Base-by-base conservation (phyloP, 208 protist genomes). In the Acanthamoeba royreba region DNA sequence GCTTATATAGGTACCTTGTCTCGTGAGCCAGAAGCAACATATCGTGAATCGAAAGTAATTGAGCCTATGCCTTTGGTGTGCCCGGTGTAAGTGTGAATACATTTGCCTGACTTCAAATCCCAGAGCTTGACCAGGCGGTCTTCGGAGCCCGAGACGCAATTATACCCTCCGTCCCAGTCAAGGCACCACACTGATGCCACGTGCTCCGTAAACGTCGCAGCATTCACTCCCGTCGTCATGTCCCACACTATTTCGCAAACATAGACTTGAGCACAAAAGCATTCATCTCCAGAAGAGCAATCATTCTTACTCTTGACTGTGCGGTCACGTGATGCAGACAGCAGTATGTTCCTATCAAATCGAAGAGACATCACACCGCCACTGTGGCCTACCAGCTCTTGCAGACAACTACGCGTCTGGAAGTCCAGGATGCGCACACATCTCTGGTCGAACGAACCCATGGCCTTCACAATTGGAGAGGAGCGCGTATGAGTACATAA, bases 361-460 rank as follows among this genome's bases (percentile, higher is more conserved):
- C 52, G 45, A 43, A 85, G 74, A 35, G 74, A 85, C 74, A 85
- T 85, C 25, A 85, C 74, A 43, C 74, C 74, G 13, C 74, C 74
- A 13, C 42, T 85, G 45, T 85, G 74, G 22, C 74, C 74, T n/a
- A 55, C 43, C 25, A 85, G 45, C 42, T 85, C 74, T n/a, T 46
- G 38, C 74, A 85, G n/a, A 35, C 42, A 53, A 35, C 45, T 19
- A 22, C 74, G 74, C 22, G 74, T 55, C 38, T 85, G 45, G 7
- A 85, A 85, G 31, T 85, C 74, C 22, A 85, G 45, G 42, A 85
- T 43, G 3, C 45, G 74, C 19, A 85, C 45, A 25, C 74, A 85
- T 43, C 52, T 85, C 28, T 85, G 74, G n/a, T 85, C 74, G 45
- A 85, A 85, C 74, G 74, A 85, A 8, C 74, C 74, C 74, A 85